Conservation (phyloP, 2,329 filamentous ascomycete genomes). For the Fusarium concolor region DNA sequence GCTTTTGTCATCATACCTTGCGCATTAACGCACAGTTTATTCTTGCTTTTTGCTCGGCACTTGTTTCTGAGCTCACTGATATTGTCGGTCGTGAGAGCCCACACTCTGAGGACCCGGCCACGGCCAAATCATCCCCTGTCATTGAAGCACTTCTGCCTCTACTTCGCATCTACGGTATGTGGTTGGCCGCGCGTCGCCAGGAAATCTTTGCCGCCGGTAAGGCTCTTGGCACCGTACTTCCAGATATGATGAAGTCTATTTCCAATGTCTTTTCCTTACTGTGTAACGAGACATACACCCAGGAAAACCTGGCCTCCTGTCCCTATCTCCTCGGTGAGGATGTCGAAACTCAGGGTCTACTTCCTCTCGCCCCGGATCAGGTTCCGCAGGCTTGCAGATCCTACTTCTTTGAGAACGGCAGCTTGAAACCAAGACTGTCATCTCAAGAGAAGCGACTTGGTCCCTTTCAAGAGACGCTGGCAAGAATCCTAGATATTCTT, state of each 20-base stretch:
- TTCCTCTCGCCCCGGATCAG: conserved; percentile 54
- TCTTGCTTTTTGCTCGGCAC: conserved; percentile 74
- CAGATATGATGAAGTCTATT: conserved; percentile 60
- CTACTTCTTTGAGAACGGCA: conserved; percentile 50
- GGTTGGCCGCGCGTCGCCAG: conserved; percentile 61
- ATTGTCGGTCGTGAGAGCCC: conserved; percentile 42
- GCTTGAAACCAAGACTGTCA: conserved; percentile 55
- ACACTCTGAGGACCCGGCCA: conserved; percentile 40
- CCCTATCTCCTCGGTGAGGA: conserved; percentile 66
- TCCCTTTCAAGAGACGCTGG: conserved; percentile 54
- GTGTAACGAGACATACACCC: conserved; percentile 57
- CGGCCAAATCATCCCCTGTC: conserved; percentile 50
- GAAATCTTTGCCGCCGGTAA: conserved; percentile 61
- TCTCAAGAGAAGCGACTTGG: conserved; percentile 49
- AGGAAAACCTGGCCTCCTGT: conserved; percentile 53
- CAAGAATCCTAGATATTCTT: conserved; percentile 62
- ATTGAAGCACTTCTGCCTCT: conserved; percentile 62
- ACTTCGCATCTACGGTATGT: conserved; percentile 65
- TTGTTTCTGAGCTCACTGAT: conserved; percentile 77
- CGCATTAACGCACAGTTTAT: conserved; percentile 84
- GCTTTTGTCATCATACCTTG: conserved; percentile 73
- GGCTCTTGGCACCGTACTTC: conserved; percentile 59
- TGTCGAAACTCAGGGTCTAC: conserved; percentile 58
- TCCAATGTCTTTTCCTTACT: conserved; percentile 62
- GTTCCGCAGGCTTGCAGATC: conserved; percentile 56